phyloP scores from a whole-genome alignment of 2,329 filamentous ascomycete species.

The Neofusicoccum sp. region DNA sequence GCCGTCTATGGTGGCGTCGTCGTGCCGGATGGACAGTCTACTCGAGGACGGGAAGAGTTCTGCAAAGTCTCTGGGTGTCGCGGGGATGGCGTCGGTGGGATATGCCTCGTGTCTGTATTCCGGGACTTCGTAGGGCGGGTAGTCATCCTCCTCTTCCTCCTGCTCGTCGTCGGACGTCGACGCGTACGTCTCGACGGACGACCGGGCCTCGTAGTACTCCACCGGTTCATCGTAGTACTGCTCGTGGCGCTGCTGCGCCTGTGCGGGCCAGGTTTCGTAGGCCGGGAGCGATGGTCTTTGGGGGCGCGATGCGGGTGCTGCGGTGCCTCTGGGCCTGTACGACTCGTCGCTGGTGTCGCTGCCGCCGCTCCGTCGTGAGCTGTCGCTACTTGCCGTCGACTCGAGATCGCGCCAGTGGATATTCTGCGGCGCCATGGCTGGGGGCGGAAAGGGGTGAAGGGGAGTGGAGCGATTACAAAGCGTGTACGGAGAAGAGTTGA shows the following conservation, averaged over 20 bases:
- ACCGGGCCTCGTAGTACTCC: constrained; percentile 31
- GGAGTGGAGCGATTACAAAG: constrained; percentile 1
- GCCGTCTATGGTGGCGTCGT: constrained; percentile 84
- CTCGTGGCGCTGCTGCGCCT: constrained; percentile 27
- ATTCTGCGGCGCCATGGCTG: constrained; percentile 4
- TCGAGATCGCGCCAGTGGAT: constrained; percentile 15
- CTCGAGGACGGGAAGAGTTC: constrained; percentile 82
- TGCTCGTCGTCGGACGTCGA: constrained; percentile 66
- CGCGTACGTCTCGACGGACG: constrained; percentile 65
- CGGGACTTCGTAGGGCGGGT: constrained; percentile 56
- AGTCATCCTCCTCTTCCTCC: constrained; percentile 45
- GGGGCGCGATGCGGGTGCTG: constrained; percentile 29
- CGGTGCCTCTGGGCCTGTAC: constrained; percentile 32
- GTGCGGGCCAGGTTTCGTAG: constrained; percentile 32
- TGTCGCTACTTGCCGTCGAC: constrained; percentile 14
- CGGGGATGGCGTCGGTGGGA: constrained; percentile 67
- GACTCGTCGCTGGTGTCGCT: constrained; percentile 28
- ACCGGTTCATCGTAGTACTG: constrained; percentile 24
- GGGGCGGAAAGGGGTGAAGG: neutral
- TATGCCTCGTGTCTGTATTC: constrained; percentile 61
- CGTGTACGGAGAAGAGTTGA: neutral
- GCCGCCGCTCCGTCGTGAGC: constrained; percentile 17
- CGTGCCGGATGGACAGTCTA: constrained; percentile 79
- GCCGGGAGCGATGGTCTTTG: constrained; percentile 29
- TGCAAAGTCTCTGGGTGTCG: constrained; percentile 78